Percentiles rank a stretch among this genome's conserved stretches.
Evolutionary conservation across 2,329 filamentous ascomycete species (phyloP).

Genomic region (Verticillium nubilum): DNA sequence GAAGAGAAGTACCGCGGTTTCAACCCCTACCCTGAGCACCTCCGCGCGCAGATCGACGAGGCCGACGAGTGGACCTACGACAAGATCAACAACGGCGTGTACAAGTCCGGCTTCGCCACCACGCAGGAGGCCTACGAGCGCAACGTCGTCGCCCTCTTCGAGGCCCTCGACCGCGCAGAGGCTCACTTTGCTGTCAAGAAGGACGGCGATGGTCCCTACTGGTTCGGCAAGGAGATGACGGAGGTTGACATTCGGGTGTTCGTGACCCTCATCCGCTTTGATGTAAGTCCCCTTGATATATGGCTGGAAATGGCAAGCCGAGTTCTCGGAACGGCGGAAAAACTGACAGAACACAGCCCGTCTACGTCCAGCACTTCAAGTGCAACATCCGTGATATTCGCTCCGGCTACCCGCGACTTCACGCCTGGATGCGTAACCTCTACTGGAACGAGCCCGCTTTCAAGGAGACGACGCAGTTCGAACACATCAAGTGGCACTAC

Average conservation of each 20-base stretch:
- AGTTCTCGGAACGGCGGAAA: not conserved
- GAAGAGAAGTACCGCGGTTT: conserved; percentile 53
- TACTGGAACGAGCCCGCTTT: conserved; percentile 84
- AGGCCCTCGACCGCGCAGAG: conserved; percentile 72
- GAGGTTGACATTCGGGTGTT: conserved; percentile 75
- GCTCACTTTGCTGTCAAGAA: conserved; percentile 50
- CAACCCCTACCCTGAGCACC: conserved; percentile 60
- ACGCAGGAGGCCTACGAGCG: conserved; percentile 78
- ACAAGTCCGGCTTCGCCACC: conserved; percentile 78
- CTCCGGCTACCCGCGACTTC: conserved; percentile 73
- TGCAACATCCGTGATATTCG: conserved; percentile 84
- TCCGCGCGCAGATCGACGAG: conserved; percentile 67
- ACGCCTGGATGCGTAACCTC: conserved; percentile 74
- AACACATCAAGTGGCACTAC: conserved; percentile 86
- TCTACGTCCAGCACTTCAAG: conserved; percentile 86
- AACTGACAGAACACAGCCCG: conserved; percentile 32
- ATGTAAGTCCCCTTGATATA: conserved; percentile 30
- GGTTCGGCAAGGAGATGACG: conserved; percentile 70
- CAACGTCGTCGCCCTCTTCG: conserved; percentile 66
- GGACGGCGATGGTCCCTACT: conserved; percentile 53
- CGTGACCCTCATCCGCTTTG: conserved; percentile 69
- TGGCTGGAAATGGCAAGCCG: not conserved
- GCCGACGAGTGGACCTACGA: conserved; percentile 78
- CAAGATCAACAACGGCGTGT: conserved; percentile 65
- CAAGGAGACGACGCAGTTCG: conserved; percentile 77